These are phyloP conservation scores for Yamadazyma phyllophila DNA, from an alignment of 805 yeast species.

Conservation along the genomic window DNA sequence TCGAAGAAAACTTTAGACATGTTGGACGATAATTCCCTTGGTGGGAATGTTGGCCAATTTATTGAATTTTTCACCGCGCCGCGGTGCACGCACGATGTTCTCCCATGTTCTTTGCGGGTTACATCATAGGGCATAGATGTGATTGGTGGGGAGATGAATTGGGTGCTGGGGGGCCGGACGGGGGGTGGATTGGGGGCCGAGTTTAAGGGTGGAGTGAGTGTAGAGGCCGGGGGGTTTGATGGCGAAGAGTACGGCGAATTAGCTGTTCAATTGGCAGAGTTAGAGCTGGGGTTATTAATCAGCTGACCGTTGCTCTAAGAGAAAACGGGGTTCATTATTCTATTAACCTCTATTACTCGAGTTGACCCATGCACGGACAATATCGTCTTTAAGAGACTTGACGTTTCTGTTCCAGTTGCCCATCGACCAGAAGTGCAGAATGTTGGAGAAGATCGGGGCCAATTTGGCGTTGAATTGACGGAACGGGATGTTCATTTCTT, in stretches of 20 bases:
- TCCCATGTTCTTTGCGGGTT: slow-evolving; percentile 1
- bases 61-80: background rate
- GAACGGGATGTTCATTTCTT: slow-evolving; percentile 20
- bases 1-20: slow-evolving; percentile 77
- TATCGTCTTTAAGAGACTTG: slow-evolving; percentile 47
- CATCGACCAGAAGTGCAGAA: slow-evolving; percentile 65
- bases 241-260: background rate
- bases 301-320: too few species aligned
- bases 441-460: slow-evolving; percentile 22
- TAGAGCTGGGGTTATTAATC: too few species aligned
- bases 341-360: slow-evolving; percentile 3
- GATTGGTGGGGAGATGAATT: background rate
- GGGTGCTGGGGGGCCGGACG: background rate
- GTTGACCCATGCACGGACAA: slow-evolving; percentile 55
- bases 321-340: too few species aligned
- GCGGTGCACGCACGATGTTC: background rate
- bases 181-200: background rate
- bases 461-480: slow-evolving; percentile 20
- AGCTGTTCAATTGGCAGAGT: background rate
- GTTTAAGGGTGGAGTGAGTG: background rate
- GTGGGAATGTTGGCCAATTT: background rate
- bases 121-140: background rate
- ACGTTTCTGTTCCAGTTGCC: slow-evolving; percentile 58
- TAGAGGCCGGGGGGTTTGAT: too few species aligned
- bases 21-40: background rate